These are phyloP conservation scores for Fomitopsis palustris DNA, from an alignment of 1,284 basidiomycete genomes.

Conservation along the genomic window DNA sequence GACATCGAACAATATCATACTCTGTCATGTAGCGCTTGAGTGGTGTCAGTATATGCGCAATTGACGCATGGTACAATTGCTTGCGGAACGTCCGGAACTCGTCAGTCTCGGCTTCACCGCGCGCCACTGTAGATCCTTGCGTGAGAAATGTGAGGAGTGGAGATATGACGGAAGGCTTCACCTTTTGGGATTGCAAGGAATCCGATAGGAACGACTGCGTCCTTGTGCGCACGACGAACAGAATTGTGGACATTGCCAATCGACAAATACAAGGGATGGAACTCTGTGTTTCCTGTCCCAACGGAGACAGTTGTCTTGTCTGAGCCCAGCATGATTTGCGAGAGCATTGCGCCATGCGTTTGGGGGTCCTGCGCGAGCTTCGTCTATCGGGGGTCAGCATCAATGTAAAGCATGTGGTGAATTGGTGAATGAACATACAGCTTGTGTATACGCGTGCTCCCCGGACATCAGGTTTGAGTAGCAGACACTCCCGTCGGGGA, in stretches of 20 bases:
- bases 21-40: slow-evolving; percentile 17
- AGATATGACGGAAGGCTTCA: slow-evolving; percentile 6
- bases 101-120: slow-evolving; percentile 13
- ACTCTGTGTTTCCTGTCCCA: slow-evolving; percentile 18
- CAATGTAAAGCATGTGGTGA: too few species aligned
- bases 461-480: slow-evolving; percentile 13
- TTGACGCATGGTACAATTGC: too few species aligned
- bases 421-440: slow-evolving; percentile 9
- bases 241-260: slow-evolving; percentile 17
- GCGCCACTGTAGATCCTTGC: not conserved
- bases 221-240: slow-evolving; percentile 17
- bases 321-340: slow-evolving; percentile 20
- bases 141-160: too few species aligned
- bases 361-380: slow-evolving; percentile 13
- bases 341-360: slow-evolving; percentile 18
- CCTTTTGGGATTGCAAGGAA: slow-evolving; percentile 26
- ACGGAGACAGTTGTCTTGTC: slow-evolving; percentile 23
- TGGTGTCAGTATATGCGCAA: slow-evolving; percentile 13
- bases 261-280: slow-evolving; percentile 16
- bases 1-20: slow-evolving; percentile 19
- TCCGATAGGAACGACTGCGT: slow-evolving; percentile 15
- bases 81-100: not conserved
- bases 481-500: slow-evolving; percentile 6
- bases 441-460: slow-evolving; percentile 21
- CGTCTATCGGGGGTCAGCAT: slow-evolving; percentile 1